Base-by-base conservation (phyloP, 768 basidiomycete species). In the Boletus subparvulus region DNA sequence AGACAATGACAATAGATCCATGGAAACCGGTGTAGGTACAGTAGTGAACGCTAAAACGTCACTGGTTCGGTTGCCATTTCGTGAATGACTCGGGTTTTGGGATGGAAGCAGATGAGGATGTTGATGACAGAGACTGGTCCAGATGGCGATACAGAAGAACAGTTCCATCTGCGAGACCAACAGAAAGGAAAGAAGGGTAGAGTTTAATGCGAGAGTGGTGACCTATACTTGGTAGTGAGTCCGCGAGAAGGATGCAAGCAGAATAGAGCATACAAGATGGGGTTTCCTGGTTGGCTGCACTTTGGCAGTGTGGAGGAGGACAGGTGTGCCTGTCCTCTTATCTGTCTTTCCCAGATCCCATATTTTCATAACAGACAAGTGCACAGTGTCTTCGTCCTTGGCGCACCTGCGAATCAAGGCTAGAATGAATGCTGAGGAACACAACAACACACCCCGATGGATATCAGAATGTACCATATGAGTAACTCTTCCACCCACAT, bases 121-220 rank as follows among this genome's bases (percentile, higher is more conserved):
- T 62, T 45, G 90, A 83, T 4, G 87, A 81, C 35, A 96, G 78
- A 1, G 94, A 94, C 68, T 98, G 94, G 69, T 95, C 88, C 19
- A 98, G 77, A 66, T 98, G 92, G 8, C 92, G 85, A 69, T 92
- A 96, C 16, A 97, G 78, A 10, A 98, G 79, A 16, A 97, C 95
- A 0, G 91, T 91, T 24, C 97, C 97, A 66, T 98, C 95, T 7
- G 87, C 94, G n/a, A 98, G 82, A 14, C 95, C 97, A 40, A 98
- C 83, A 7, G 95, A 88, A 26, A 99, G 83, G 69, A 94, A 91
- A 0, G 90, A 4, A 97, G 78, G 17, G 82, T 81, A 7, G 83
- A 74, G 0, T 94, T 90, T 21, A 94, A 75, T 0, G 94, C 91
- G 41, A 97, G 76, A 2, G 88, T 83, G 3, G 92, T 86, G 12